Evolutionary conservation across 2,329 filamentous ascomycete genomes (phyloP).

Genomic region (Dothistroma septosporum): DNA sequence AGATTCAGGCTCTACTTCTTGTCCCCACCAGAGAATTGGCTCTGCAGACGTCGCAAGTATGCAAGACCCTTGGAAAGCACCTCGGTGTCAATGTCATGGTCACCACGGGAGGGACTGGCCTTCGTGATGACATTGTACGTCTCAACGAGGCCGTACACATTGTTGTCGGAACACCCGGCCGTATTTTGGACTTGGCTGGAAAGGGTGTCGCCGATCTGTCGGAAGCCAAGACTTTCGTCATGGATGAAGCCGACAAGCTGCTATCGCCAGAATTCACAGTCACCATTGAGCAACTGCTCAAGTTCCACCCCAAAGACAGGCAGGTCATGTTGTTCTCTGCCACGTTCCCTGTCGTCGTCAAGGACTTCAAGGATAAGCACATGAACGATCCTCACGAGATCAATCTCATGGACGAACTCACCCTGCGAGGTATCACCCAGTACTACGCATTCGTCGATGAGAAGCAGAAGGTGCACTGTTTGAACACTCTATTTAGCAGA

Average conservation of each 20-base stretch:
- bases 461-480: slow-evolving; percentile 97
- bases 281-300: slow-evolving; percentile 91
- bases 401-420: slow-evolving; percentile 99
- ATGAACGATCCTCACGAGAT: slow-evolving; percentile 97
- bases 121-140: slow-evolving; percentile 95
- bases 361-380: slow-evolving; percentile 97
- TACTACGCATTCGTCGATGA: slow-evolving; percentile 99
- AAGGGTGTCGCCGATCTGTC: slow-evolving; percentile 96
- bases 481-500: slow-evolving; percentile 98
- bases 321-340: slow-evolving; percentile 99
- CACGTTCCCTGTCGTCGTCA: slow-evolving; percentile 94
- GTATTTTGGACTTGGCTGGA: slow-evolving; percentile 92
- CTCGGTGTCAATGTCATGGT: slow-evolving; percentile 99
- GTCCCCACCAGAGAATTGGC: slow-evolving; percentile 96
- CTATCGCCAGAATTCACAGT: slow-evolving; percentile 95
- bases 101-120: slow-evolving; percentile 88
- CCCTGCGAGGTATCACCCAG: slow-evolving; percentile 94
- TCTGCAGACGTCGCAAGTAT: slow-evolving; percentile 97
- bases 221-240: slow-evolving; percentile 95
- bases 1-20: slow-evolving; percentile 93
- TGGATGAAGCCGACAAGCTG: slow-evolving; percentile 99
- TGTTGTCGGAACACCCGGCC: slow-evolving; percentile 91
- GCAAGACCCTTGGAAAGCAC: slow-evolving; percentile 96
- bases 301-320: slow-evolving; percentile 93
- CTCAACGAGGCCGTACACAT: slow-evolving; percentile 93